These are phyloP conservation scores for Hypoxylon sp. DNA, from an alignment of 2,329 filamentous ascomycete species.

Conservation along the genomic window DNA sequence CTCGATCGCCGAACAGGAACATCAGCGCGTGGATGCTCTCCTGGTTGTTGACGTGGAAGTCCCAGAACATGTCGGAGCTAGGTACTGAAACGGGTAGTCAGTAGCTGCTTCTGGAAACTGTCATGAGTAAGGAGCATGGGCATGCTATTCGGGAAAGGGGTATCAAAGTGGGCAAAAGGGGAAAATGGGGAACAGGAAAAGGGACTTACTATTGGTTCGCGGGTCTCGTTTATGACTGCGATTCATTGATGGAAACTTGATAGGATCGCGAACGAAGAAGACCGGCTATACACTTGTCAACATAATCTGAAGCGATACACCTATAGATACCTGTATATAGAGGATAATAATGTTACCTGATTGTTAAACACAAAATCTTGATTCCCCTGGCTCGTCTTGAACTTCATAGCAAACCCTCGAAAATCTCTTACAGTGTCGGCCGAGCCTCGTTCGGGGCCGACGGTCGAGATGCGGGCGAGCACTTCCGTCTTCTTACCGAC, in stretches of 20 bases:
- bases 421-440: constrained; percentile 38
- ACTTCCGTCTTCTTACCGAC: constrained; percentile 39
- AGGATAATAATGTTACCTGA: constrained; percentile 8
- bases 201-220: constrained; percentile 24
- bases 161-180: neutral
- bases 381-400: constrained; percentile 37
- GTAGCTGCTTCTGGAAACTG: neutral
- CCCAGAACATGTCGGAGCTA: constrained; percentile 41
- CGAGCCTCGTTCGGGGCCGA: constrained; percentile 37
- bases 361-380: constrained; percentile 39
- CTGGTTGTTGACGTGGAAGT: constrained; percentile 49
- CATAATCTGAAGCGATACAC: too few relatives aligned
- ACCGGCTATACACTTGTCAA: constrained; percentile 24
- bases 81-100: constrained; percentile 12
- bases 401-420: constrained; percentile 39
- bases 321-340: neutral
- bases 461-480: constrained; percentile 39
- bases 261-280: constrained; percentile 38
- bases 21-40: constrained; percentile 61
- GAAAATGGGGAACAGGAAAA: too few relatives aligned
- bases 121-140: neutral
- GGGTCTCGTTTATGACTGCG: constrained; percentile 39
- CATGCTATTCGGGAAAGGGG: neutral
- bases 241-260: constrained; percentile 39
- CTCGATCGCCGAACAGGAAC: constrained; percentile 59